Conservation (phyloP, 2,329 filamentous ascomycete genomes). For the Alternaria burnsii region DNA sequence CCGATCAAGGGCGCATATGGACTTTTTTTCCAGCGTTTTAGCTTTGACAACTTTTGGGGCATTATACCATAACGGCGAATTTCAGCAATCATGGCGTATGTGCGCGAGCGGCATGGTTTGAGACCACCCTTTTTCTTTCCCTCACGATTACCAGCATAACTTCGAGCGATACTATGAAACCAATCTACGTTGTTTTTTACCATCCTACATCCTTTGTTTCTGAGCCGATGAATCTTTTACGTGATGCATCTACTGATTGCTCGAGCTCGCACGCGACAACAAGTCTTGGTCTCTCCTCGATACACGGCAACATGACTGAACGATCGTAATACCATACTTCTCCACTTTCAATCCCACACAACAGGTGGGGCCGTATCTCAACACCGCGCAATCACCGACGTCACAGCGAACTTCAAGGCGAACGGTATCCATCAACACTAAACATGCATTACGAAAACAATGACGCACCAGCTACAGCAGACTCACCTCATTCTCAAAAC, state of each 20-base stretch:
- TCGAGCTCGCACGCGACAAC: neutral
- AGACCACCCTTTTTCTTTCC: neutral
- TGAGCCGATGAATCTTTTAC: neutral
- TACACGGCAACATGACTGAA: neutral
- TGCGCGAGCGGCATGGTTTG: neutral
- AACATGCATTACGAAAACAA: neutral
- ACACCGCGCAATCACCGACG: conserved; percentile 5
- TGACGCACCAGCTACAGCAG: neutral
- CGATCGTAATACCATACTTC: neutral
- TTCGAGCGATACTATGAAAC: neutral
- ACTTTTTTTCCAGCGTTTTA: neutral
- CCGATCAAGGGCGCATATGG: neutral
- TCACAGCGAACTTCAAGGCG: conserved; percentile 1
- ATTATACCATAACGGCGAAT: conserved; percentile 5
- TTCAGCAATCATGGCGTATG: conserved; percentile 8
- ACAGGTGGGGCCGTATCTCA: neutral
- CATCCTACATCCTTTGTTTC: neutral
- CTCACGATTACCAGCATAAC: neutral
- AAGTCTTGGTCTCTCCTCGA: neutral
- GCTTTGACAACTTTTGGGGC: neutral
- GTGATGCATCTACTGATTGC: neutral
- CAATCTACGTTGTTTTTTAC: neutral
- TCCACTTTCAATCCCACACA: neutral
- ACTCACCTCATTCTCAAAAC: neutral
- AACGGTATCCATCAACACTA: neutral